Base-by-base conservation (phyloP, 805 yeast genomes). In the Ogataea dorogensis region DNA sequence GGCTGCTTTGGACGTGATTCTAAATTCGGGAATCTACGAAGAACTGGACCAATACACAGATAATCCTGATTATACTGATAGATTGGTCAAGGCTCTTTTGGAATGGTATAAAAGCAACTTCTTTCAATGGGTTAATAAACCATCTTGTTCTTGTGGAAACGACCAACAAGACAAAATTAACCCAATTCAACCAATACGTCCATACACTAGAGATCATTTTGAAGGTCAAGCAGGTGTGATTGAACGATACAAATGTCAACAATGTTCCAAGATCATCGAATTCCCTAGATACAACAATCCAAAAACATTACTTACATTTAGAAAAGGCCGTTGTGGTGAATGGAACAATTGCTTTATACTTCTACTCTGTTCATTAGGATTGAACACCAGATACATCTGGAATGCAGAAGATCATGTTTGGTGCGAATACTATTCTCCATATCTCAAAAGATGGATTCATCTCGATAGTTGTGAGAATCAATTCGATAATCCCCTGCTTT, bases 391-490 rank as follows among this genome's bases (percentile, higher is more conserved):
- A 33, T 88, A 82, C 52, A 64, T 89, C 2, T 86, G 94, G 94
- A 88, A 87, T 57, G 65, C 74, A 6, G 98, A 91, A 56, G 98
- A 91, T 56, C 98, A 91, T 57, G 97, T 86, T 1, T 91, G 98
- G 98, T 83, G 94, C 51, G 98, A 91, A 54, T 81, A 83, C 50
- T 89, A 77, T 56, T 84, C 95, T 1, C 57, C 50, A 0, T 51
- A 62, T 14, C 65, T 75, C 45, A 59, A 70, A 28, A 61, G 87
- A 36, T 91, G 98, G 97, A 69, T 89, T 13, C 98, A 91, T 58
- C 64, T 85, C 12, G 98, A 89, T 52, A 75, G 86, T 7, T 91
- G 98, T 57, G 98, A 89, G 50, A 81, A 77, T 31, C 79, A 89
- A 0, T 87, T 70, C 61, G 95, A 91, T 58, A 76, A 86, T 42